Evolutionary conservation across 495 filamentous ascomycete species (phyloP), one percentile per base, ranked within the genome.

Genomic region (Ascobolus immersus): DNA sequence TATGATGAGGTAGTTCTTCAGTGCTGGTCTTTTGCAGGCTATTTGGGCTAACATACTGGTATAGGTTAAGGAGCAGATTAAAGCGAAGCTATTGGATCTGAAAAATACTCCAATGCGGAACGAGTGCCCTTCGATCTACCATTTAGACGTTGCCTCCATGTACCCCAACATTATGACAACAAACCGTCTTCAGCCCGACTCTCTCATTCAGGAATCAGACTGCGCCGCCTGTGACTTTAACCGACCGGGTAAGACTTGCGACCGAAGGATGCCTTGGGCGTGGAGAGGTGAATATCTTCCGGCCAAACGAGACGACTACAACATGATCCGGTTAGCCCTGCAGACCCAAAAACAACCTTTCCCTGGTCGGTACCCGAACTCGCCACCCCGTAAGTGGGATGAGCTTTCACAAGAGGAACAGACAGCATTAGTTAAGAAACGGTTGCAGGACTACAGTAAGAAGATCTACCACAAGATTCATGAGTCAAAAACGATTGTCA

Each of bases 161-260:
- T 99, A 99, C 52, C 86, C 86, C 12, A 99, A 99, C 50, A 99
- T 99, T 54, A 99, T 99, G 89, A 94, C 86, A 3, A 99, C 89
- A 7, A 99, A 99, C 47, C 77, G 86, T 44, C 55, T 99, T 20
- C 86, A 99, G 36, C 86, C 86, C 1, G 86, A 99, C 50, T 94
- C 89, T 4, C 86, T 99, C 79, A 91, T 94, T 24, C 55, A 81
- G 28, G 86, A 99, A 48, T 82, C 89, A 2, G 73, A 86, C 40
- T 99, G 86, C 46, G 86, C 86, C 1, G 81, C 89, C 5, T 99
- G 86, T 51, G 86, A 99, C 45, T 99, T 99, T 62, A 99, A 99
- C 41, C 62, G 86, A 22, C 86, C 86, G 0, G 89, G 89, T 2
- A 99, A 99, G 49, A 93, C 78, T 3, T 99, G 86, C 48, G 86